phyloP scores from a whole-genome alignment of 306 rosid species.

The Rosa persica region DNA sequence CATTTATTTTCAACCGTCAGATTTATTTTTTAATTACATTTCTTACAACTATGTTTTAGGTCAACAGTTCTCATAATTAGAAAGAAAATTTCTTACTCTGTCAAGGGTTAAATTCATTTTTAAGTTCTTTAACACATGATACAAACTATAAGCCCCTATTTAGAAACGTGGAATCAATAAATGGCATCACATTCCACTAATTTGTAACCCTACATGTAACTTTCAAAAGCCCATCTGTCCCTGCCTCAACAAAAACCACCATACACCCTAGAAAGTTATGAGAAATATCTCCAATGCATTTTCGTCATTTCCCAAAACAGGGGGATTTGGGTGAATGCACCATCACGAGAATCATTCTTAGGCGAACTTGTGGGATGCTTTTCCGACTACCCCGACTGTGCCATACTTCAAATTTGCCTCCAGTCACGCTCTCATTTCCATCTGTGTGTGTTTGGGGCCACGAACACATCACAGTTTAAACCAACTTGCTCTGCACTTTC shows the following conservation, averaged over 20 bases:
- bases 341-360: neutral
- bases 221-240: slow-evolving; percentile 9
- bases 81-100: no score
- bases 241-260: neutral
- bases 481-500: slow-evolving; percentile 11
- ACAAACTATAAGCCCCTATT: no score
- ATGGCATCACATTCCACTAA: slow-evolving; percentile 19
- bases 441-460: neutral
- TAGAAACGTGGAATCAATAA: neutral
- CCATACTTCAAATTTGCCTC: slow-evolving; percentile 18
- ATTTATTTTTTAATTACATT: no score
- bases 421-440: neutral
- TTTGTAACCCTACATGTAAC: slow-evolving; percentile 19
- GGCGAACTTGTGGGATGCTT: slow-evolving; percentile 18
- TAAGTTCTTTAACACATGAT: no score
- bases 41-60: no score
- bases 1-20: no score
- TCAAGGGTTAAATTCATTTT: no score
- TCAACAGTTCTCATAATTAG: no score
- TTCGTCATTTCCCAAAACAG: neutral
- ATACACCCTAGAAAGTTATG: neutral
- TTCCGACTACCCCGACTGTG: slow-evolving; percentile 26
- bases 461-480: neutral
- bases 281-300: slow-evolving; percentile 20
- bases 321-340: slow-evolving; percentile 12